These are phyloP conservation scores for Colletotrichum australisinense DNA, from an alignment of 2,329 filamentous ascomycete species.

Conservation along the genomic window DNA sequence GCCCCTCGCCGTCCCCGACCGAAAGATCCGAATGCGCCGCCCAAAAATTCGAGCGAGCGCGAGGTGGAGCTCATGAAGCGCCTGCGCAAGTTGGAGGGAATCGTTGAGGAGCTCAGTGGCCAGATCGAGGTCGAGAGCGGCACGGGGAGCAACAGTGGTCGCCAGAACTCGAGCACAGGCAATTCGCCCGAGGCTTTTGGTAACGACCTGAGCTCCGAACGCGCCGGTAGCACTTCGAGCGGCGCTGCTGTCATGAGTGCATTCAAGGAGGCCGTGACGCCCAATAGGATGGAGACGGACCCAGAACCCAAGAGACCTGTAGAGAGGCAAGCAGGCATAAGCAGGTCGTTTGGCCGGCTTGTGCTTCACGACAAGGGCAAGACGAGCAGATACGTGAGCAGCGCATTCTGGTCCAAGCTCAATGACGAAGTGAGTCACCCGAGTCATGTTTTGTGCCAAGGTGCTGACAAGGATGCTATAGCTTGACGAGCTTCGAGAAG, in stretches of 20 bases:
- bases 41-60: conserved; percentile 69
- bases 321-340: conserved; percentile 44
- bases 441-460: conserved; percentile 21
- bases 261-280: not conserved
- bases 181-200: conserved; percentile 45
- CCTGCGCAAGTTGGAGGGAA: conserved; percentile 78
- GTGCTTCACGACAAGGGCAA: conserved; percentile 77
- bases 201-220: conserved; percentile 29
- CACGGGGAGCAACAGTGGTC: conserved; percentile 34
- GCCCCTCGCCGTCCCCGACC: conserved; percentile 75
- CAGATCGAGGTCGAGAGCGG: conserved; percentile 67
- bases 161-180: conserved; percentile 38
- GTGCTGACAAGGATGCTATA: conserved; percentile 38
- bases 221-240: conserved; percentile 18
- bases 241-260: not conserved
- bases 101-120: conserved; percentile 76
- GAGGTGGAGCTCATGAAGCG: conserved; percentile 79
- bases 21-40: conserved; percentile 72
- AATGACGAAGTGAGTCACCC: conserved; percentile 72
- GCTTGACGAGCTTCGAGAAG: conserved; percentile 56
- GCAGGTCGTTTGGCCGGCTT: conserved; percentile 72
- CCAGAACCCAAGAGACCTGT: conserved; percentile 26
- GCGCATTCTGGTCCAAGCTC: conserved; percentile 80
- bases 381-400: conserved; percentile 79
- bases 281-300: conserved; percentile 37